phyloP scores from a whole-genome alignment of 495 filamentous ascomycete genomes.

The Amniculicola lignicola region DNA sequence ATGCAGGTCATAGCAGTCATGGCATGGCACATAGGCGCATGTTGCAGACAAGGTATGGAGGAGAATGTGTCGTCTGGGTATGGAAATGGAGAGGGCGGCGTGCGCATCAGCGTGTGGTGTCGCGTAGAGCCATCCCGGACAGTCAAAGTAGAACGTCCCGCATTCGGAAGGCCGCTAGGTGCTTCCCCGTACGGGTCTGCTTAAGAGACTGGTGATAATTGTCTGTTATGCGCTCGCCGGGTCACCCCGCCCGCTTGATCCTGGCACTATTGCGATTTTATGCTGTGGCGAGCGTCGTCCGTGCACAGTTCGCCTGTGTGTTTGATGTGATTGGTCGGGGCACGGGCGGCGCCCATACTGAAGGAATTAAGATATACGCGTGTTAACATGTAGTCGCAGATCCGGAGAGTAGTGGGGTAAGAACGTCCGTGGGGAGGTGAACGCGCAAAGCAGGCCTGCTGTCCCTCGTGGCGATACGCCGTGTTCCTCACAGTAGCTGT shows the following conservation, averaged over 20 bases:
- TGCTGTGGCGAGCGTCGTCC: conserved; percentile 20
- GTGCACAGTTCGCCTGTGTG: conserved; percentile 17
- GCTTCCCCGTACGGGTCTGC: conserved; percentile 9
- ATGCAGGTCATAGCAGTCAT: conserved; percentile 30
- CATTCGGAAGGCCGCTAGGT: conserved; percentile 12
- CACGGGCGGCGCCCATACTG: conserved; percentile 7
- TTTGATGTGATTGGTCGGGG: conserved; percentile 12
- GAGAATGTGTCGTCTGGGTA: not conserved
- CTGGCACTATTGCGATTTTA: conserved; percentile 21
- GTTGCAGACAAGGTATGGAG: not conserved
- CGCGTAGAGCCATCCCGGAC: not conserved
- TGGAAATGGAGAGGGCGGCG: not conserved
- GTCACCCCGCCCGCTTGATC: conserved; percentile 19
- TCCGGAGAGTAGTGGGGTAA: conserved; percentile 1
- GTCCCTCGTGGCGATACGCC: not conserved
- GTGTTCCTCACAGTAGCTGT: not conserved
- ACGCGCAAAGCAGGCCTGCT: not conserved
- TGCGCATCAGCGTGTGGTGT: not conserved
- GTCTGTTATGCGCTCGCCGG: conserved; percentile 21
- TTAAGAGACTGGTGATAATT: conserved; percentile 14
- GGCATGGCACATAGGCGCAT: not conserved
- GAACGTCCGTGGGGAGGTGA: not conserved
- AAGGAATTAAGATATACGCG: conserved; percentile 24
- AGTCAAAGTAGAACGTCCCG: conserved; percentile 3
- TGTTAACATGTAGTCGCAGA: conserved; percentile 18